A percentile compares a stretch with the other conserved stretches of the same genome.
Conservation (phyloP, 2,329 filamentous ascomycete genomes). For the Pyricularia sp. region DNA sequence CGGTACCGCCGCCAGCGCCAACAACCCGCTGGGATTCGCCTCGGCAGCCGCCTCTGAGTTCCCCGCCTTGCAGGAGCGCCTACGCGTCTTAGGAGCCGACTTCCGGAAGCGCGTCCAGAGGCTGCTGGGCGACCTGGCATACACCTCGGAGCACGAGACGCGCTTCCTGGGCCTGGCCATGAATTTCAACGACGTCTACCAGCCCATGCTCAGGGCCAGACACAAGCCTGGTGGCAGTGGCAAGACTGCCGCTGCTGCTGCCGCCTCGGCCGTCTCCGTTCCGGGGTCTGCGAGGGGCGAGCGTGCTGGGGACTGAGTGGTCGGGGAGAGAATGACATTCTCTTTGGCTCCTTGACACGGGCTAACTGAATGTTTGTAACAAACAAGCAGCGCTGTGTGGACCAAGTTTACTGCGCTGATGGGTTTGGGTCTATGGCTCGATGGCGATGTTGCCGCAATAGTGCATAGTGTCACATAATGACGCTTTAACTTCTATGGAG, state of each 20-base stretch:
- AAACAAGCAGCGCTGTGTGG: neutral
- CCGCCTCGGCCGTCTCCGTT: neutral
- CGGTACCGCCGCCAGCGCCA: constrained; percentile 6
- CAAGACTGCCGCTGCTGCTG: neutral
- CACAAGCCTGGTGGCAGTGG: constrained; percentile 3
- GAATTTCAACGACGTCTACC: constrained; percentile 98
- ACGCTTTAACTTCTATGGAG: neutral
- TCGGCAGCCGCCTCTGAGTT: constrained; percentile 59
- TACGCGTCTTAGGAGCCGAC: constrained; percentile 62
- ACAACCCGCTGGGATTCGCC: constrained; percentile 21
- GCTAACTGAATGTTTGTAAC: neutral
- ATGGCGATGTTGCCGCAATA: neutral
- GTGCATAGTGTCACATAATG: neutral
- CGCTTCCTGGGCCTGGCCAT: constrained; percentile 92
- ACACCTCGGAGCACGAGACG: constrained; percentile 92
- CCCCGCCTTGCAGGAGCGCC: constrained; percentile 62
- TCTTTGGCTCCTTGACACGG: neutral
- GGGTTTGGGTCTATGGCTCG: neutral
- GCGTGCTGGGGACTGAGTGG: neutral
- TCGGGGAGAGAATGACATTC: neutral
- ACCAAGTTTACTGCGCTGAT: too few relatives aligned
- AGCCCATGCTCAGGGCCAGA: constrained; percentile 39
- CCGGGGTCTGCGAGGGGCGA: neutral
- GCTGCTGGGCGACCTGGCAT: constrained; percentile 79
- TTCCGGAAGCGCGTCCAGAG: constrained; percentile 73